phyloP scores from a whole-genome alignment of 108 stramenopile species.

The Nitzschia putrida region DNA sequence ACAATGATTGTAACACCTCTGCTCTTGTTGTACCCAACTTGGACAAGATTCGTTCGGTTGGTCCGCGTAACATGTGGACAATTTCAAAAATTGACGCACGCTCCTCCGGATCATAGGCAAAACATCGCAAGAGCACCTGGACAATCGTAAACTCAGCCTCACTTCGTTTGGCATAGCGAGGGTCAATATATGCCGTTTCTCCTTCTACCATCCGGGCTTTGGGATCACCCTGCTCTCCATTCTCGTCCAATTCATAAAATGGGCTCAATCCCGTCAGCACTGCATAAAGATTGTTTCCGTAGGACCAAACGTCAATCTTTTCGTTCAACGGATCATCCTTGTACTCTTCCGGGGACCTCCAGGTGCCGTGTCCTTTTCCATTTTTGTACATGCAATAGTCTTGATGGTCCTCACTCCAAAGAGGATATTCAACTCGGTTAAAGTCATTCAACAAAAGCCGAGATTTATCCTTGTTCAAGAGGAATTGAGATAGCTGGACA shows the following conservation, averaged over 20 bases:
- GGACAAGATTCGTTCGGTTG: no score
- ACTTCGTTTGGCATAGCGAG: constrained; percentile 50
- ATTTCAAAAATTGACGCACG: constrained; percentile 69
- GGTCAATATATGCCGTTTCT: constrained; percentile 56
- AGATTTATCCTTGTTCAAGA: constrained; percentile 40
- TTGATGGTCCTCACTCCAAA: constrained; percentile 46
- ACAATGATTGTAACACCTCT: no score
- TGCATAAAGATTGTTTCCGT: constrained; percentile 73
- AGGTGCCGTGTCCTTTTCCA: constrained; percentile 39
- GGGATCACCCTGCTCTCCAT: constrained; percentile 7
- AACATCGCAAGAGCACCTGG: constrained; percentile 58
- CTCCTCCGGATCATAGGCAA: constrained; percentile 48
- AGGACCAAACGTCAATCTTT: constrained; percentile 69
- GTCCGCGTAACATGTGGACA: constrained; percentile 14
- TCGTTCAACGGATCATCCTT: constrained; percentile 51
- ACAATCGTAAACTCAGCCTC: constrained; percentile 52
- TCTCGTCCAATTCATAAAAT: constrained; percentile 57
- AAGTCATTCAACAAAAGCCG: constrained; percentile 75
- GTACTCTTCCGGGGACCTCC: constrained; percentile 74
- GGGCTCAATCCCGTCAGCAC: constrained; percentile 62
- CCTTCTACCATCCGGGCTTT: constrained; percentile 42
- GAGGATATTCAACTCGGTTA: constrained; percentile 71
- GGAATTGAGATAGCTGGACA: constrained; percentile 64
- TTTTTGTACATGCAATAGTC: constrained; percentile 66
- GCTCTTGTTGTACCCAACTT: no score